Conservation (phyloP, 805 yeast genomes). For the Candida sithepensis region DNA sequence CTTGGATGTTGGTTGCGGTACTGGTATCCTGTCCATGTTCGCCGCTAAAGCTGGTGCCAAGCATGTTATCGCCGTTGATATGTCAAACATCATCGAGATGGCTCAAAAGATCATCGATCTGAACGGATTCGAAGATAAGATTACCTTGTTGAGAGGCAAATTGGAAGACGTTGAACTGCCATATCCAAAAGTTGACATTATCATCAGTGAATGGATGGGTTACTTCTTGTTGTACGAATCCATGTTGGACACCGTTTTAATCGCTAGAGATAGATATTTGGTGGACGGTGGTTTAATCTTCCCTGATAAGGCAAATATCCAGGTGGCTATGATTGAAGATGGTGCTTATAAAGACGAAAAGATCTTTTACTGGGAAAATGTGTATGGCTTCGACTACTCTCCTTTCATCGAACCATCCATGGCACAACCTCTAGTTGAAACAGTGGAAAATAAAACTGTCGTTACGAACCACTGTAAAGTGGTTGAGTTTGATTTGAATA, state of each 20-base stretch:
- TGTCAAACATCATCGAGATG: constrained; percentile 94
- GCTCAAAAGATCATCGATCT: constrained; percentile 83
- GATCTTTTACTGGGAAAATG: constrained; percentile 92
- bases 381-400: constrained; percentile 93
- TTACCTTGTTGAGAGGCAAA: constrained; percentile 87
- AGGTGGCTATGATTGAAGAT: constrained; percentile 90
- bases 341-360: constrained; percentile 88
- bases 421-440: constrained; percentile 93
- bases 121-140: constrained; percentile 82
- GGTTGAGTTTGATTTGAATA: constrained; percentile 84
- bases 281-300: constrained; percentile 83
- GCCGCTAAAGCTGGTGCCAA: constrained; percentile 99
- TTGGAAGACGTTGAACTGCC: constrained; percentile 90
- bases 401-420: constrained; percentile 85
- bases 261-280: constrained; percentile 88
- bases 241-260: constrained; percentile 93
- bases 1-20: constrained; percentile 98
- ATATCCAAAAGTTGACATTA: constrained; percentile 85
- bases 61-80: constrained; percentile 95
- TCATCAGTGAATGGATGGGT: constrained; percentile 99
- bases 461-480: constrained; percentile 69
- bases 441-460: constrained; percentile 74
- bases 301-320: constrained; percentile 91
- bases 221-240: constrained; percentile 93
- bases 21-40: constrained; percentile 96